Evolutionary conservation across 306 rosid genomes (phyloP).

Genomic region (Cotoneaster glaucophyllus): DNA sequence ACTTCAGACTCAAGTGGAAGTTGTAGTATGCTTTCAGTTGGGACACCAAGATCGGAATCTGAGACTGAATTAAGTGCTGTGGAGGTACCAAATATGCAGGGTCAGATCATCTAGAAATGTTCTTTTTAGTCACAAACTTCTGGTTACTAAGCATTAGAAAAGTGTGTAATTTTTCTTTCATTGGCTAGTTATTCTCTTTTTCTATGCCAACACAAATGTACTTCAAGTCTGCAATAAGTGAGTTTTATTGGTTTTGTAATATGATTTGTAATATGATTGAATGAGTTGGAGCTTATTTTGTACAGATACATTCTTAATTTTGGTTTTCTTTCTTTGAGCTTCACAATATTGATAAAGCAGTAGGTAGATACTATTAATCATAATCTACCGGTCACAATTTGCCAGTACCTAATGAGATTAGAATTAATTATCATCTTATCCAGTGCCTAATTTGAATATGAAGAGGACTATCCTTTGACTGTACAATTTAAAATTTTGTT

Average conservation of each 20-base stretch:
- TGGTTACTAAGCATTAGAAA: background rate
- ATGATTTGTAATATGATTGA: background rate
- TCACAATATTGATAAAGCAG: background rate
- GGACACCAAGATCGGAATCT: constrained; percentile 10
- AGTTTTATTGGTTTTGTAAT: background rate
- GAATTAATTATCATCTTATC: no score
- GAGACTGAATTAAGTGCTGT: constrained; percentile 15
- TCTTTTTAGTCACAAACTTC: background rate
- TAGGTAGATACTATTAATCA: background rate
- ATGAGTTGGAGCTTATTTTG: background rate
- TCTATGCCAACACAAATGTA: background rate
- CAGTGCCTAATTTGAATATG: no score
- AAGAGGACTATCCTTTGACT: background rate
- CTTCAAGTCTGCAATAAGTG: background rate
- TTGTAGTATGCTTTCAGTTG: constrained; percentile 13
- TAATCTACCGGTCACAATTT: no score
- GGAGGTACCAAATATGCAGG: background rate
- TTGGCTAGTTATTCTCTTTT: background rate
- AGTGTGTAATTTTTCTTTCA: background rate
- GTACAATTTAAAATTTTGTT: background rate
- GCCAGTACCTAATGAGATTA: no score
- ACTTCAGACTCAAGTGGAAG: constrained; percentile 26
- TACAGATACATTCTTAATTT: background rate
- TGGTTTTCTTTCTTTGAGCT: background rate
- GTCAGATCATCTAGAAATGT: background rate